phyloP scores from a whole-genome alignment of 2,329 filamentous ascomycete genomes.

The Sphaerostilbella broomeana region DNA sequence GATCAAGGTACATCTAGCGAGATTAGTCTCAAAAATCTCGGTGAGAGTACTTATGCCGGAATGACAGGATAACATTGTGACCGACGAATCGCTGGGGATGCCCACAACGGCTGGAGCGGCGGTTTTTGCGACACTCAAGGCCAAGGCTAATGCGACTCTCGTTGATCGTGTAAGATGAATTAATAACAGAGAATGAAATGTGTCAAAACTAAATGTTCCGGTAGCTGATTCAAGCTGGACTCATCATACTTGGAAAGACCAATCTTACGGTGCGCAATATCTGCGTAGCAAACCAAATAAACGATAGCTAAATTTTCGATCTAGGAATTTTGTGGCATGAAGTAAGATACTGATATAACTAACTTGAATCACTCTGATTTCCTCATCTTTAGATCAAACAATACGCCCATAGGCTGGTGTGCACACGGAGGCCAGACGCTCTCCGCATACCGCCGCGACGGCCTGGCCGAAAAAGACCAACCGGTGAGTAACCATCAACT shows the following conservation, averaged over 20 bases:
- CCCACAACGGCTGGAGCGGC: slow-evolving; percentile 17
- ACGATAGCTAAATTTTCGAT: not conserved
- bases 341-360: slow-evolving; percentile 14
- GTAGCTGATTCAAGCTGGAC: slow-evolving; percentile 15
- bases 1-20: slow-evolving; percentile 16
- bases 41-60: not conserved
- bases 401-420: slow-evolving; percentile 9
- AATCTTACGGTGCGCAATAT: slow-evolving; percentile 16
- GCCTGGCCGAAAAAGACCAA: slow-evolving; percentile 17
- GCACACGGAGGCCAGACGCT: slow-evolving; percentile 21
- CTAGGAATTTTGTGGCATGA: slow-evolving; percentile 18
- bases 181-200: not conserved
- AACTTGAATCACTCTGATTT: not conserved
- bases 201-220: not conserved
- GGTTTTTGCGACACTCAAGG: slow-evolving; percentile 12
- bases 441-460: slow-evolving; percentile 21
- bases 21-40: too few relatives aligned
- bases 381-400: not conserved
- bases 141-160: slow-evolving; percentile 13
- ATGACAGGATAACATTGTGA: slow-evolving; percentile 15
- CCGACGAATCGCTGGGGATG: slow-evolving; percentile 16
- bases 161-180: slow-evolving; percentile 6
- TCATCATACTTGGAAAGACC: slow-evolving; percentile 18
- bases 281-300: rapidly evolving
- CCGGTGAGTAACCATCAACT: slow-evolving; percentile 16